Base-by-base conservation (phyloP, 306 rosid genomes). In the Lathyrus aphaca region DNA sequence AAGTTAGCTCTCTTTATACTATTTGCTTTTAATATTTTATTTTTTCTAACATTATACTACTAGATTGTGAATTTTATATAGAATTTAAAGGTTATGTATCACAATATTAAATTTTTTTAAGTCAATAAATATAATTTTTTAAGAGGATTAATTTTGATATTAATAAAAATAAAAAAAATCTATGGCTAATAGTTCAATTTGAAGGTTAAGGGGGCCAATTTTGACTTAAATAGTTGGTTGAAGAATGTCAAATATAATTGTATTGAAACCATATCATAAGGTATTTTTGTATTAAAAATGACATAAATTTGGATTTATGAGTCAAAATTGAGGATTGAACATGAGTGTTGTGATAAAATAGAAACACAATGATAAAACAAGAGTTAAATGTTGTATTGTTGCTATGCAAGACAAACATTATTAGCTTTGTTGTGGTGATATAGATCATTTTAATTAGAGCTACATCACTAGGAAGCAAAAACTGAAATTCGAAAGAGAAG, bases 311-410 rank as follows among this genome's bases (percentile, higher is more conserved):
- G 48, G 58, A 58, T 57, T 71, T 23, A 35, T 69, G 72, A 76
- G 95, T 88, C 88, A 88, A 85, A 83, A 57, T 77, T 49, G 76
- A 81, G 75, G 82, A 85, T 75, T 82, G 74, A 79, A 68, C 72
- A 32, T 58, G 64, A 68, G 76, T 74, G 62, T 78, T 84, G 29
- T 65, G 64, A 61, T 42, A 83, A 75, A 86, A 84, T 82, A 73
- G 68, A 80, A 85, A 84, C 96, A 90, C 40, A 78, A 90, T 90
- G 74, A 90, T 90, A 84, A 84, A 75, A 68, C 64, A 8, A 67
- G 72, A 73, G 75, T 64, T 76, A 73, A 68, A 71, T 81, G 90
- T 62, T 60, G 68, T 64, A 71, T 71, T 83, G 86, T 71, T 74
- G 77, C 69, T 58, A 11, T 71, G 82, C 87, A 82, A 73, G 86